These are phyloP conservation scores for Priceomyces fermenticarens DNA, from an alignment of 805 yeast species.

Conservation along the genomic window DNA sequence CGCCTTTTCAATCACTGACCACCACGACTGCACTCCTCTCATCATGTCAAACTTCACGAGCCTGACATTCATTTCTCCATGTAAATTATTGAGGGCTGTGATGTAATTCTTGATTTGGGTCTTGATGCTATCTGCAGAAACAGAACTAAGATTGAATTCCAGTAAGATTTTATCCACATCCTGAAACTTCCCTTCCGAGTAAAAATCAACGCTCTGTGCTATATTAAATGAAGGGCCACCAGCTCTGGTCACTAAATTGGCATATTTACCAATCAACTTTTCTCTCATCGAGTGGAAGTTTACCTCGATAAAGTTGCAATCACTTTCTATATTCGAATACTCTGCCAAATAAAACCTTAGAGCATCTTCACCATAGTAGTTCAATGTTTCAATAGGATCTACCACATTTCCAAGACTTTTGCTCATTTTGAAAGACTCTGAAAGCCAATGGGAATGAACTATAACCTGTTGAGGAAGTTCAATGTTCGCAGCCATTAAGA, in stretches of 20 bases:
- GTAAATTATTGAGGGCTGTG: slow-evolving; percentile 30
- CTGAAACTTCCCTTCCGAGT: slow-evolving; percentile 17
- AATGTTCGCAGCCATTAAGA: slow-evolving; percentile 77
- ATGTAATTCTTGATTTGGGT: slow-evolving; percentile 21
- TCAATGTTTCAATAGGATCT: slow-evolving; percentile 71
- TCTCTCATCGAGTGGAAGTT: slow-evolving; percentile 53
- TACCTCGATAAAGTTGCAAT: slow-evolving; percentile 72
- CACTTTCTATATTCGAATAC: slow-evolving; percentile 70
- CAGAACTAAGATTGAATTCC: slow-evolving; percentile 1
- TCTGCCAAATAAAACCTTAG: slow-evolving; percentile 74
- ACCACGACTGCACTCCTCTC: slow-evolving; percentile 53
- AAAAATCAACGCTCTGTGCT: slow-evolving; percentile 36
- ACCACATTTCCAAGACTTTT: slow-evolving; percentile 91
- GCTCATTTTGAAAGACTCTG: slow-evolving; percentile 89
- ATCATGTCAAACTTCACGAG: slow-evolving; percentile 51
- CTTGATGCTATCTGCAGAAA: slow-evolving; percentile 12
- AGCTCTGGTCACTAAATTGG: slow-evolving; percentile 72
- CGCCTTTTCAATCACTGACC: slow-evolving; percentile 57
- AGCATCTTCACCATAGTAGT: slow-evolving; percentile 67
- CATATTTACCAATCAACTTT: slow-evolving; percentile 75
- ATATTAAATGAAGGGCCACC: slow-evolving; percentile 70
- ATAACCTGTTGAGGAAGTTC: slow-evolving; percentile 69
- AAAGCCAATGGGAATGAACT: slow-evolving; percentile 94
- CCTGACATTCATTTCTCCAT: slow-evolving; percentile 37
- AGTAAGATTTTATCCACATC: slow-evolving; percentile 16